phyloP scores from a whole-genome alignment of 805 yeast species.

The Lachancea meyersii region DNA sequence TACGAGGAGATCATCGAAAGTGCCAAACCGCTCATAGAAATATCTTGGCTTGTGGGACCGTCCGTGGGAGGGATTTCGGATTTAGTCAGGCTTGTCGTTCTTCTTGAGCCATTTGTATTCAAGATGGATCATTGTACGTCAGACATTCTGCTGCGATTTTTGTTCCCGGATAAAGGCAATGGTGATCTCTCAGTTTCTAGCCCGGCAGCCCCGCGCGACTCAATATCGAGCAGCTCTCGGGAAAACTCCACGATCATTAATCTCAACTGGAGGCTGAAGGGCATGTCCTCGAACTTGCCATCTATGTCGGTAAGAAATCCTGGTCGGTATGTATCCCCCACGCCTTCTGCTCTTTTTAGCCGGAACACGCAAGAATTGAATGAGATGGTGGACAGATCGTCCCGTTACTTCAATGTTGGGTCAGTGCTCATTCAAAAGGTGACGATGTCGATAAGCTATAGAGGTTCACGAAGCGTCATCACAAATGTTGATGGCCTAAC shows the following conservation, averaged over 20 bases:
- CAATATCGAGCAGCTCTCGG: not conserved
- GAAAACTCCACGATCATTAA: not conserved
- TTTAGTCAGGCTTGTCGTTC: constrained; percentile 44
- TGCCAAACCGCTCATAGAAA: constrained; percentile 35
- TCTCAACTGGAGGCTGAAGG: not conserved
- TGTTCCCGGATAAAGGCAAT: constrained; percentile 36
- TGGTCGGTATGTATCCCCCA: not conserved
- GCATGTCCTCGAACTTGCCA: not conserved
- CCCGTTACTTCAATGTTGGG: constrained; percentile 58
- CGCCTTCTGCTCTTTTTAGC: not conserved
- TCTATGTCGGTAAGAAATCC: not conserved
- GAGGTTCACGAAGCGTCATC: constrained; percentile 51
- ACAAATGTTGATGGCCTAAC: constrained; percentile 53
- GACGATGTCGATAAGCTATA: constrained; percentile 58
- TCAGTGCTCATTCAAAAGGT: constrained; percentile 44
- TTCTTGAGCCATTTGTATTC: constrained; percentile 48
- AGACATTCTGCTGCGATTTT: constrained; percentile 40
- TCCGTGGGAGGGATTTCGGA: constrained; percentile 63
- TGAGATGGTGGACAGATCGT: constrained; percentile 69
- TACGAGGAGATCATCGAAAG: constrained; percentile 22
- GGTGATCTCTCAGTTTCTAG: not conserved
- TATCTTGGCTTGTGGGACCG: constrained; percentile 49
- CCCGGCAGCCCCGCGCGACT: not conserved
- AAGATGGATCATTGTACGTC: constrained; percentile 54
- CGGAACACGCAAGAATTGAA: constrained; percentile 32